Percentiles rank a stretch among this genome's conserved stretches.
Evolutionary conservation across 106 monocot genomes (phyloP).

Genomic region (Acorus calamus): DNA sequence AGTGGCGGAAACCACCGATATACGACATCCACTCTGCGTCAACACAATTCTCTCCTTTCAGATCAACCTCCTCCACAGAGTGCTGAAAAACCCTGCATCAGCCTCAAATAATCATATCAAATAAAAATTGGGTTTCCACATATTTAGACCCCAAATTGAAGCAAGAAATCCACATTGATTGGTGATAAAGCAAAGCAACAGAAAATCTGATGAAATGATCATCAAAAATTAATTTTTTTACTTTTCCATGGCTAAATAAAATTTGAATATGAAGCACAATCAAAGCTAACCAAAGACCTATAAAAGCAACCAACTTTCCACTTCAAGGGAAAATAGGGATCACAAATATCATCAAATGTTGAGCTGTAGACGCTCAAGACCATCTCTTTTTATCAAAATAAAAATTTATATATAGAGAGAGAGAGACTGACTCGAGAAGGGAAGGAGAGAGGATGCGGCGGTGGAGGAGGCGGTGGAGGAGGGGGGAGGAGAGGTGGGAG

Average conservation of each 20-base stretch:
- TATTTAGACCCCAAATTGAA: neutral
- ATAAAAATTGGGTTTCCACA: neutral
- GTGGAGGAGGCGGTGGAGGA: slow-evolving; percentile 55
- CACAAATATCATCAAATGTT: no score
- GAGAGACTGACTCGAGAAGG: slow-evolving; percentile 51
- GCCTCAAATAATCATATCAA: neutral
- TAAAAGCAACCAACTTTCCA: no score
- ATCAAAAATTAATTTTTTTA: no score
- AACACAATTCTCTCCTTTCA: slow-evolving; percentile 39
- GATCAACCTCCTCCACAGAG: slow-evolving; percentile 52
- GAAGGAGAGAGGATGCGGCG: slow-evolving; percentile 78
- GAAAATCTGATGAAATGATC: neutral
- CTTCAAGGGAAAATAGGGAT: no score
- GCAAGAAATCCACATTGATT: neutral
- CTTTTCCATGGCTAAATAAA: no score
- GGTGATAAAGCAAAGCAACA: neutral
- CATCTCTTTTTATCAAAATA: no score
- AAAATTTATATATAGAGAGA: neutral
- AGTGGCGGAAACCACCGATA: slow-evolving; percentile 58
- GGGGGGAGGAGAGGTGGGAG: slow-evolving; percentile 52
- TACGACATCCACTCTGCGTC: slow-evolving; percentile 98
- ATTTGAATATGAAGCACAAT: no score
- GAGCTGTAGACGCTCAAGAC: no score
- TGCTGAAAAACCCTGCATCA: slow-evolving; percentile 53
- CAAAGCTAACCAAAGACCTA: no score